A percentile compares a stretch with the other conserved stretches of the same genome.
These are phyloP conservation scores for Yarrowia keelungensis DNA, from an alignment of 805 yeast genomes.

Conservation along the genomic window DNA sequence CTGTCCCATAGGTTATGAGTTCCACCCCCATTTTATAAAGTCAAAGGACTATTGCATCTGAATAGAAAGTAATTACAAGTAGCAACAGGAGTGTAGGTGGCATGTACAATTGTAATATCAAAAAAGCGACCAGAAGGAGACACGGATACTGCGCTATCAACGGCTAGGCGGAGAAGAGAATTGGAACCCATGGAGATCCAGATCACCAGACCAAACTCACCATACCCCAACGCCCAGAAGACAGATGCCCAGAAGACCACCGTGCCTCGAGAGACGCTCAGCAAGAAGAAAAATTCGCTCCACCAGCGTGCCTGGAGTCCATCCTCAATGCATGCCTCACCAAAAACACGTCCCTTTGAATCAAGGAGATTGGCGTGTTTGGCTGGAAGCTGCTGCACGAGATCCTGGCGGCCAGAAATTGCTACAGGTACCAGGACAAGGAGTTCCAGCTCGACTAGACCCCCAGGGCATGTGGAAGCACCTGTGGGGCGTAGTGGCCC, in stretches of 20 bases:
- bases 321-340: conserved; percentile 67
- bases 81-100: no score
- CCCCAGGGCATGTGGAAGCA: conserved; percentile 22
- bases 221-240: conserved; percentile 72
- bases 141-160: no score
- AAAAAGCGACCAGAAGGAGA: no score
- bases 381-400: conserved; percentile 92
- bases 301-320: conserved; percentile 72
- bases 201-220: no score
- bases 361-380: conserved; percentile 87
- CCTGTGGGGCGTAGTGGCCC: conserved; percentile 23
- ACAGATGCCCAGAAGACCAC: conserved; percentile 51
- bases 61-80: no score
- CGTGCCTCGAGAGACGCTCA: conserved; percentile 84
- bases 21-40: no score
- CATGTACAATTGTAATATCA: no score
- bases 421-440: conserved; percentile 13
- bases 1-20: no score
- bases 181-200: no score
- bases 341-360: conserved; percentile 86
- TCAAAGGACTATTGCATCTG: no score
- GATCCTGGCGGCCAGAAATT: conserved; percentile 55
- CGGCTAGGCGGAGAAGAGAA: no score
- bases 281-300: conserved; percentile 58
- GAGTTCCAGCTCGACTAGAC: conserved; percentile 25